Percentiles rank a stretch among this genome's conserved stretches.
Conservation (phyloP, 331 rosid genomes). For the Rosa hybrid region DNA sequence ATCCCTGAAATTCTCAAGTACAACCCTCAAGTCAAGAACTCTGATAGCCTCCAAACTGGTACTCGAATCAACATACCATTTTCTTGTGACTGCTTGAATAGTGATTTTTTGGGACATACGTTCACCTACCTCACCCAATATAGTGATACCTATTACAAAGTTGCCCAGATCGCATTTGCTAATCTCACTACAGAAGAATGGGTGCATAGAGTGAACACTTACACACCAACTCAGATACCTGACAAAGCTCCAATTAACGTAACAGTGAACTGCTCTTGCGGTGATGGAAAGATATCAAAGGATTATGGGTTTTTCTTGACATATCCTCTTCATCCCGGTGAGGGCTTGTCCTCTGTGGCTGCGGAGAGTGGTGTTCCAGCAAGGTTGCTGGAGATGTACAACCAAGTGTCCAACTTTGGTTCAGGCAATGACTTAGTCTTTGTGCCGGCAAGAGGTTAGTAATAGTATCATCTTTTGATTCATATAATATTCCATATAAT, state of each 20-base stretch:
- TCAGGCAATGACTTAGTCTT: slow-evolving; percentile 62
- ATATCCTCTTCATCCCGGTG: slow-evolving; percentile 51
- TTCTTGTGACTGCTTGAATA: slow-evolving; percentile 57
- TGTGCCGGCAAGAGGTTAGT: slow-evolving; percentile 74
- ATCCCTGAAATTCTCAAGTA: slow-evolving; percentile 44
- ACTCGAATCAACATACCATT: slow-evolving; percentile 55
- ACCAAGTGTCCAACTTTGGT: slow-evolving; percentile 47
- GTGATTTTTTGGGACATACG: slow-evolving; percentile 51
- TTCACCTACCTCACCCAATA: slow-evolving; percentile 31
- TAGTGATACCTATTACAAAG: slow-evolving; percentile 32
- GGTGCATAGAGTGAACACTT: slow-evolving; percentile 36
- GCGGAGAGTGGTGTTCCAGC: slow-evolving; percentile 20
- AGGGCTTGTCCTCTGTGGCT: slow-evolving; percentile 40
- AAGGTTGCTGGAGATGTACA: slow-evolving; percentile 37
- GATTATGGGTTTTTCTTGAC: slow-evolving; percentile 60
- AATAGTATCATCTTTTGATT: slow-evolving; percentile 1
- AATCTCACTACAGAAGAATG: slow-evolving; percentile 46
- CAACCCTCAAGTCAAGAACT: slow-evolving; percentile 43
- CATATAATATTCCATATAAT: background rate
- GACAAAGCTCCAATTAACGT: slow-evolving; percentile 38
- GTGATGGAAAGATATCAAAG: slow-evolving; percentile 43
- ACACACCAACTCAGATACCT: slow-evolving; percentile 22
- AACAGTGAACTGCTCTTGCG: slow-evolving; percentile 62
- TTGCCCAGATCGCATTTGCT: slow-evolving; percentile 41
- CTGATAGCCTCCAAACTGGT: slow-evolving; percentile 19